A percentile compares a stretch with the other conserved stretches of the same genome.
Conservation (phyloP, 495 filamentous ascomycete genomes). For the Parathielavia appendiculata region DNA sequence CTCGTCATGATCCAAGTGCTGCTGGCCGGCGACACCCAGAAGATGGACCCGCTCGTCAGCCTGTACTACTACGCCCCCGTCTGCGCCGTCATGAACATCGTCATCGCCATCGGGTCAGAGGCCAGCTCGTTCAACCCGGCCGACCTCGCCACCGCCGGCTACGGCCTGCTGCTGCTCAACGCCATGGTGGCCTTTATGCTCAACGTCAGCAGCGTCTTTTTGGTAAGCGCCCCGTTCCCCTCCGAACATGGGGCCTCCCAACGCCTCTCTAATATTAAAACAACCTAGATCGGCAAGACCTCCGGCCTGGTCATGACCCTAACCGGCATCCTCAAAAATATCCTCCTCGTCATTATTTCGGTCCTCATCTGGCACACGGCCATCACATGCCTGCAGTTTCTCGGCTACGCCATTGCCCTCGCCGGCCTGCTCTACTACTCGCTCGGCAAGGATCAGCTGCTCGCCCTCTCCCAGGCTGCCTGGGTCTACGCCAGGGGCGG, state of each 20-base stretch:
- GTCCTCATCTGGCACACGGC: constrained; percentile 62
- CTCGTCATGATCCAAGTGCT: constrained; percentile 73
- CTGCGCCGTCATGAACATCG: constrained; percentile 67
- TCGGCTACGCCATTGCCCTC: constrained; percentile 64
- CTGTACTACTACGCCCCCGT: constrained; percentile 83
- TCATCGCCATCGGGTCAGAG: constrained; percentile 60
- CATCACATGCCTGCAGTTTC: constrained; percentile 53
- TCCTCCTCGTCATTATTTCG: constrained; percentile 60
- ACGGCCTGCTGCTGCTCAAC: constrained; percentile 56
- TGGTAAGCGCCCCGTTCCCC: constrained; percentile 44
- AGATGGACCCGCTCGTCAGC: constrained; percentile 80
- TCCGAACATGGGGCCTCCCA: background rate
- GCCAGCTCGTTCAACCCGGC: constrained; percentile 46
- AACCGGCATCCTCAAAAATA: constrained; percentile 71
- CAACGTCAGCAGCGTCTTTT: constrained; percentile 70
- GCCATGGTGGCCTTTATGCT: constrained; percentile 70
- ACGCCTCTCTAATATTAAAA: background rate
- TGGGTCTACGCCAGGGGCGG: constrained; percentile 60
- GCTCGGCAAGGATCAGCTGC: constrained; percentile 61
- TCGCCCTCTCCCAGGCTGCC: constrained; percentile 50
- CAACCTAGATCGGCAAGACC: constrained; percentile 63
- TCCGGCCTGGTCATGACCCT: constrained; percentile 73
- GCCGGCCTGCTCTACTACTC: constrained; percentile 63
- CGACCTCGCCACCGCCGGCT: constrained; percentile 54
- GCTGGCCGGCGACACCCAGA: constrained; percentile 57